Percentiles rank a stretch among this genome's conserved stretches.
Conservation (phyloP, 106 monocot species). For the Platanthera guangdongensis region DNA sequence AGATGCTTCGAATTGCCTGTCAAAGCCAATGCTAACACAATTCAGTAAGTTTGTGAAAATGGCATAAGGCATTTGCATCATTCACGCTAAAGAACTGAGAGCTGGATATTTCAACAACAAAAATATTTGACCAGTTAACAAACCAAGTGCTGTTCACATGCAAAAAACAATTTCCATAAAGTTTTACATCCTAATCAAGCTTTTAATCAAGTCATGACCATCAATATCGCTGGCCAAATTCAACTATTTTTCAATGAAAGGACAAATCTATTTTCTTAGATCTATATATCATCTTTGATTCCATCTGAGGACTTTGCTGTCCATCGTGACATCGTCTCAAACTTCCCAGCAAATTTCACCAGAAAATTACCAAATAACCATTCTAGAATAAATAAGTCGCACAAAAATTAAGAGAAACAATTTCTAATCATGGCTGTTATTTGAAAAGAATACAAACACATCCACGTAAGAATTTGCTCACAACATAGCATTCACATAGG, state of each 20-base stretch:
- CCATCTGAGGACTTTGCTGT: background rate
- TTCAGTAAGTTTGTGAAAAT: background rate
- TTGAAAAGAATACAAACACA: background rate
- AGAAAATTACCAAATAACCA: background rate
- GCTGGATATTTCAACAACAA: background rate
- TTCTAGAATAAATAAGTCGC: background rate
- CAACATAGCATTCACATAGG: background rate
- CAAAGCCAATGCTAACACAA: background rate
- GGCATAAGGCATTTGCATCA: background rate
- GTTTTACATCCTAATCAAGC: background rate
- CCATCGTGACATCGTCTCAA: background rate
- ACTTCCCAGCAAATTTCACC: background rate
- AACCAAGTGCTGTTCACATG: background rate
- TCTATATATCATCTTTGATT: background rate
- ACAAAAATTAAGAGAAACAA: background rate
- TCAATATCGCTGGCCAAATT: background rate
- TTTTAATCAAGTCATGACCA: background rate
- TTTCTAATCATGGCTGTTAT: background rate
- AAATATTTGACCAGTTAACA: no score
- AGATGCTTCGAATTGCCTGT: background rate
- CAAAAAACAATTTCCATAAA: background rate
- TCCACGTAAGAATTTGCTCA: background rate
- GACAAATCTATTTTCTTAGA: background rate
- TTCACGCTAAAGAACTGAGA: background rate
- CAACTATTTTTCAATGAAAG: background rate